These are phyloP conservation scores for Pelagophyceae sp. DNA, from an alignment of 352 stramenopile species.

Conservation along the genomic window DNA sequence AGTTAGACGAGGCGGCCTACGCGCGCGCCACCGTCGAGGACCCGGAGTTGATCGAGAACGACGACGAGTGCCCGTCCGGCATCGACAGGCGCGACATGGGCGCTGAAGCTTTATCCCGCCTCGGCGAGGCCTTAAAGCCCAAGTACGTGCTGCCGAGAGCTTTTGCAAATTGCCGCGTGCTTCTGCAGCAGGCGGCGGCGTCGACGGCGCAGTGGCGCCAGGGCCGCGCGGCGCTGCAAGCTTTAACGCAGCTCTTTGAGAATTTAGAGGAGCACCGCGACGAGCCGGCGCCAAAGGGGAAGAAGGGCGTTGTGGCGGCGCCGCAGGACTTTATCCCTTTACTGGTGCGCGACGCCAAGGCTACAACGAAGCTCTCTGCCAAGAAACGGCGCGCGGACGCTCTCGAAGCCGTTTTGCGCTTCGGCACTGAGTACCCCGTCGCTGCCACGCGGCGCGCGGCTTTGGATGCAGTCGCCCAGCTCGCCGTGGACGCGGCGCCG, in stretches of 20 bases:
- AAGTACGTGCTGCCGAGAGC: neutral
- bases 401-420: neutral
- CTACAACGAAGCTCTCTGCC: neutral
- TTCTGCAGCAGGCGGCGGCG: neutral
- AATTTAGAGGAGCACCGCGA: neutral
- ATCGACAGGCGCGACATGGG: neutral
- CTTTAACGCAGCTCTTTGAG: neutral
- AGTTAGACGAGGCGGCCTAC: neutral
- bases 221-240: neutral
- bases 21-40: neutral
- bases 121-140: neutral
- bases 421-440: conserved; percentile 10
- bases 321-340: neutral
- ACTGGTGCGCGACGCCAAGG: neutral
- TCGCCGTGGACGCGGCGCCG: neutral
- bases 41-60: neutral
- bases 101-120: neutral
- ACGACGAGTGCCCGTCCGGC: neutral
- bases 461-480: neutral
- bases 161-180: no score
- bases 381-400: neutral
- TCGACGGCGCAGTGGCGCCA: neutral
- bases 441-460: neutral
- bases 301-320: no score
- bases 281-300: neutral